These are phyloP conservation scores for Stachybotrys echinatus DNA, from an alignment of 2,329 filamentous ascomycete species.

Conservation along the genomic window DNA sequence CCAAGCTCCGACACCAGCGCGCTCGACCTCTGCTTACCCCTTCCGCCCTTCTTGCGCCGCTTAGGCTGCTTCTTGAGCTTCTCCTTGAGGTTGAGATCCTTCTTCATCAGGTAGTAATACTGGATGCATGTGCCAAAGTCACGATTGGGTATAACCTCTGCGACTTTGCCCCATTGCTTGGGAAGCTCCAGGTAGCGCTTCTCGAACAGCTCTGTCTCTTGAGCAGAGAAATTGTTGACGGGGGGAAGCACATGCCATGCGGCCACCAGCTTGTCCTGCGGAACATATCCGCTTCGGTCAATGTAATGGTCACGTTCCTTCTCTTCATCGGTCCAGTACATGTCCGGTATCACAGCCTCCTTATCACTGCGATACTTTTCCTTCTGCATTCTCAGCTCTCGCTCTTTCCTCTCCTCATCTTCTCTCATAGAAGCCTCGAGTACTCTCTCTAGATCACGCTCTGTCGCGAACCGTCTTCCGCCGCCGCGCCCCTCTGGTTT, in stretches of 20 bases:
- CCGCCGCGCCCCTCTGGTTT: constrained; percentile 51
- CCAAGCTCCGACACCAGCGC: constrained; percentile 63
- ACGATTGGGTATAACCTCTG: constrained; percentile 59
- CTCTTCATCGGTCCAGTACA: constrained; percentile 60
- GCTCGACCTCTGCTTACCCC: constrained; percentile 55
- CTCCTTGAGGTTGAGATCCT: constrained; percentile 69
- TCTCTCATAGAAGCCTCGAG: constrained; percentile 67
- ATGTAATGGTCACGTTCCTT: constrained; percentile 53
- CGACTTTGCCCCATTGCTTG: constrained; percentile 79
- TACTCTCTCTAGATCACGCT: constrained; percentile 68
- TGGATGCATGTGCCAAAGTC: constrained; percentile 78
- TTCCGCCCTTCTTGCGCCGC: constrained; percentile 49
- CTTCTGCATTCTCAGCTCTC: constrained; percentile 58
- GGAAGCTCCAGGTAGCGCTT: constrained; percentile 69
- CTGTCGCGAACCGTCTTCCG: constrained; percentile 58
- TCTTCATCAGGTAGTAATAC: constrained; percentile 80
- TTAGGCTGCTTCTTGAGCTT: constrained; percentile 63
- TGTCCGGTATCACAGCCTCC: constrained; percentile 68
- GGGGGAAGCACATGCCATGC: constrained; percentile 69
- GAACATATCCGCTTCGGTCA: constrained; percentile 61
- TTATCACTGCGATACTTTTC: constrained; percentile 70
- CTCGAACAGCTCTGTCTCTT: constrained; percentile 67
- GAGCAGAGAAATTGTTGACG: constrained; percentile 67
- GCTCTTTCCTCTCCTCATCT: constrained; percentile 65
- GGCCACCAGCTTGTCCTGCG: constrained; percentile 61